Evolutionary conservation across 208 protist genomes (phyloP), one percentile per base, ranked within the genome.

Genomic region (Trypanosoma mega): DNA sequence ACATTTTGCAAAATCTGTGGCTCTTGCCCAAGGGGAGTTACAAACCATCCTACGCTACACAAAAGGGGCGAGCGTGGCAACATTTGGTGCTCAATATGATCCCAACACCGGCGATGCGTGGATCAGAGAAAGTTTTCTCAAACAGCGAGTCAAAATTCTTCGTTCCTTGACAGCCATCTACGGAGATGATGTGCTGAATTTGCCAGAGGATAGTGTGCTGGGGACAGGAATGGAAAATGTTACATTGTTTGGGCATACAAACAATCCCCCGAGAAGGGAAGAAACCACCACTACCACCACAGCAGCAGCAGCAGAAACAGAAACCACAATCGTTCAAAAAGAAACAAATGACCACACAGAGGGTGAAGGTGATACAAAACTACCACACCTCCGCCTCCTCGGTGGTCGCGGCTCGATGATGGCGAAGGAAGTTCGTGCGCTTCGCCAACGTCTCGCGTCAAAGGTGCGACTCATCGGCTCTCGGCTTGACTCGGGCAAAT

Each of bases 1-100:
- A 9, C 31, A 26, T 5, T 76, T 67, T 48, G 2, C n/a, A 24
- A 37, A n/a, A 6, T 63, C 65, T 36, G 64, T 76, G 7, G 2
- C n/a, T 16, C 24, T 56, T 5, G 57, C 64, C 16, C 12, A 60
- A 8, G 34, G 23, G 24, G 61, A 70, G 27, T 41, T 76, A 23
- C n/a, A 5, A n/a, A 53, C 69, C n/a, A 52, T 75, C 11, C 21
- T 75, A 27, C 24, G 54, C 7, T 9, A 3, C 16, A 12, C 62
- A 30, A 45, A 39, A 34, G 47, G 33, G 36, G 21, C 54, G 9
- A 21, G 39, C 2, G 26, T 27, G 20, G 54, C 65, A 33, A 72
- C 65, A 21, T 72, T 65, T 52, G 63, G 34, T 39, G 7, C 43
- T 7, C 55, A 21, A 9, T 16, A 55, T 26, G 31, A 29, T 16